These are phyloP conservation scores for Russula sp. DNA, from an alignment of 768 basidiomycete species.

Conservation along the genomic window DNA sequence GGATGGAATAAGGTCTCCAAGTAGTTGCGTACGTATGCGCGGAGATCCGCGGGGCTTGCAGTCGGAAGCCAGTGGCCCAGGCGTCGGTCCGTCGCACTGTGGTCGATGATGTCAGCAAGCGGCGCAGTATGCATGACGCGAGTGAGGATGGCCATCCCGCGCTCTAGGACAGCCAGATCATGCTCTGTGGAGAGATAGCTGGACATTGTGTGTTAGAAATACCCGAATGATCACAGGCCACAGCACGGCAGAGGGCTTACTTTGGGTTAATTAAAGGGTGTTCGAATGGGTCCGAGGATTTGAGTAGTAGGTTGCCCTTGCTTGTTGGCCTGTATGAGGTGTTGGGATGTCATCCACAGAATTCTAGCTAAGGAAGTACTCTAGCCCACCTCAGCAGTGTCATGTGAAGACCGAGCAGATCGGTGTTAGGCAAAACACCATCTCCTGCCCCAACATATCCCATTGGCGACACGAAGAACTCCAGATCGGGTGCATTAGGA, in stretches of 20 bases:
- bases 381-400: slow-evolving; percentile 30
- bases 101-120: slow-evolving; percentile 34
- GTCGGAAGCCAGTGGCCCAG: slow-evolving; percentile 37
- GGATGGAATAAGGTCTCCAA: slow-evolving; percentile 43
- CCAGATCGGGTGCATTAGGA: slow-evolving; percentile 33
- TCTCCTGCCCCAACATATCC: slow-evolving; percentile 25
- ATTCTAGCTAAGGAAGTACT: neutral
- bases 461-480: slow-evolving; percentile 30
- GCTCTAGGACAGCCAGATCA: slow-evolving; percentile 37
- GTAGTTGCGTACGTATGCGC: slow-evolving; percentile 31
- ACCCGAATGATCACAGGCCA: slow-evolving; percentile 1
- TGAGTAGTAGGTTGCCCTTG: slow-evolving; percentile 36
- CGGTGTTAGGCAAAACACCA: slow-evolving; percentile 11
- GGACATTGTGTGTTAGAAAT: neutral
- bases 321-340: slow-evolving; percentile 38
- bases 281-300: slow-evolving; percentile 38
- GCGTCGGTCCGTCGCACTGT: slow-evolving; percentile 26
- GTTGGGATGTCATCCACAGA: neutral
- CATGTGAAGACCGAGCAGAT: slow-evolving; percentile 28
- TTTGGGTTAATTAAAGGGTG: slow-evolving; percentile 41
- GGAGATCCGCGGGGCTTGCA: slow-evolving; percentile 34
- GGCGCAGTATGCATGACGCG: slow-evolving; percentile 38
- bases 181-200: slow-evolving; percentile 41
- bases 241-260: slow-evolving; percentile 26
- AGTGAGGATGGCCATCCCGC: slow-evolving; percentile 36